phyloP scores from a whole-genome alignment of 768 basidiomycete genomes.

The Termitomyces titanicus region DNA sequence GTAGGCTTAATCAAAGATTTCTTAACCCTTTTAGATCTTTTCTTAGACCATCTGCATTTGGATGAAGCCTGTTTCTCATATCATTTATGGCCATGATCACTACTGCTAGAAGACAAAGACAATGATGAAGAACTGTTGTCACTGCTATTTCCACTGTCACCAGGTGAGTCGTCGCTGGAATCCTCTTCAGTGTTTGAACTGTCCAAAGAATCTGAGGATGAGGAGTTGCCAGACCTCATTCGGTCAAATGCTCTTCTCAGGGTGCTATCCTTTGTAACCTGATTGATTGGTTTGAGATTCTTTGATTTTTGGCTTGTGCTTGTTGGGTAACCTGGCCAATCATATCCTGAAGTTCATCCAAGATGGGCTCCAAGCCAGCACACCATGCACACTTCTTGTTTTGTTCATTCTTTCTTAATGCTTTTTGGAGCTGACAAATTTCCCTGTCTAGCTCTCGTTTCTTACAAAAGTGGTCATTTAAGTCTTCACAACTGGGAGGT shows the following conservation, averaged over 20 bases:
- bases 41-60: not conserved
- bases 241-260: not conserved
- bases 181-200: not conserved
- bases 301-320: not conserved
- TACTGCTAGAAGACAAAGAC: not conserved
- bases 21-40: not conserved
- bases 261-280: not conserved
- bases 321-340: not conserved
- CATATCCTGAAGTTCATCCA: not conserved
- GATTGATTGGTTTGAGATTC: not conserved
- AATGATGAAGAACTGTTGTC: no score
- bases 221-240: not conserved
- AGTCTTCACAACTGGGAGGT: not conserved
- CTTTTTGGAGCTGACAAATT: not conserved
- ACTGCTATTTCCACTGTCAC: no score
- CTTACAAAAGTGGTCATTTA: not conserved
- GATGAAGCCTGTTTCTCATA: not conserved
- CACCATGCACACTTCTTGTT: not conserved
- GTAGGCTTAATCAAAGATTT: constrained; percentile 16
- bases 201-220: not conserved
- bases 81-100: not conserved
- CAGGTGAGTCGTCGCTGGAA: not conserved
- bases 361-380: not conserved
- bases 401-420: not conserved
- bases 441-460: not conserved